Evolutionary conservation across 805 yeast genomes (phyloP), one percentile per base, ranked within the genome.

Genomic region (Saccharomycopsis oosterbeekiorum): DNA sequence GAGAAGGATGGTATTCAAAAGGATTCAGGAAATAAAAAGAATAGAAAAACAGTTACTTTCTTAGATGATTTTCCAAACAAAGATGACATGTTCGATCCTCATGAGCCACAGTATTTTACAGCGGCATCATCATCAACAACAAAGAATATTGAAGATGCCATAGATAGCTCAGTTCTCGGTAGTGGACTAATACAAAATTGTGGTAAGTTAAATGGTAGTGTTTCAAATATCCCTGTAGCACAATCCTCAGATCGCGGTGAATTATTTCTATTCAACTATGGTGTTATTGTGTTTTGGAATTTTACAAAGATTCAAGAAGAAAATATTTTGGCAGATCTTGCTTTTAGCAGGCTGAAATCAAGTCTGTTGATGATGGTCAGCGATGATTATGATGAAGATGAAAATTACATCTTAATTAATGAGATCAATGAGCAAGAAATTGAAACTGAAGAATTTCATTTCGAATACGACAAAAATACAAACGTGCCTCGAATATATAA

Each of bases 251-350:
- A 72, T 55, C 89, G 85, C 70, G 93, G 97, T 0, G 98, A 93
- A 69, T 80, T 94, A 78, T 94, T 94, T 69, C 81, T 94, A 14
- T 84, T 93, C 70, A 85, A 84, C 59, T 94, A 94, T 70, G 99
- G 99, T 21, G 96, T 93, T 14, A 90, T 94, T n/a, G 97, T 94
- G 21, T 92, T 94, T 69, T 94, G 99, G 99, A 94, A 94, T 69
- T 91, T 94, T 67, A 84, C 93, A 1, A 97, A 91, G 70, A 78
- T 82, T 8, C 97, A 94, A 70, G 99, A 94, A 69, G 91, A 91
- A 75, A 94, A 93, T 68, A 84, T 94, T 19, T 78, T 94, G 60
- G 98, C 97, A 0, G 99, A 94, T 69, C 77, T 94, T 65, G 87
- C 83, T 43, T 80, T 80, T 68, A 78, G 80, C 19, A 67, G 71